Base-by-base conservation (phyloP, 106 monocot species). In the Allium fistulosum region DNA sequence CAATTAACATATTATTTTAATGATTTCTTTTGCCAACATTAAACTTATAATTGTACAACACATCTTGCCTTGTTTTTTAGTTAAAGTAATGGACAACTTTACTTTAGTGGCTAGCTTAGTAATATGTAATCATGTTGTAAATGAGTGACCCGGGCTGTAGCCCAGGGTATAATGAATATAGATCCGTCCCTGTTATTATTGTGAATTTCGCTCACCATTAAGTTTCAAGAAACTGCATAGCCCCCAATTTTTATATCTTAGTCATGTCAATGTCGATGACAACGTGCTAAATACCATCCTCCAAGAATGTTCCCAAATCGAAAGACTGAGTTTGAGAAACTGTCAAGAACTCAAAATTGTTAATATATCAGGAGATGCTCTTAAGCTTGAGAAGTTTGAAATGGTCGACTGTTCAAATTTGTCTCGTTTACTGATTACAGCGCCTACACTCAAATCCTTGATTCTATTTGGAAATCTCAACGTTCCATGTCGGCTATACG, bases 361-460 rank as follows among this genome's bases (percentile, higher is more conserved):
- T 6, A 13, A 7, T 28, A 13, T 68, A 7, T 26, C 68, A 26
- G 18, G 53, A 9, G 27, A 55, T 8, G 37, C 7, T 3, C 68
- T 68, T 27, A 27, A 17, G 53, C 51, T 11, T 15, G 28, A 53
- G 7, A 53, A 51, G 12, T 7, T 68, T 13, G 52, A 13, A 7
- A 49, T 28, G 18, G 6, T 48, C 17, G 46, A 9, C 5, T 28
- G 12, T 37, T 37, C 5, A 11, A 49, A 68, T 11, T 3, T 13
- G 12, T 26, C 2, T 0, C 1, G 0, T 4, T 13, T 68, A 9
- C 2, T 51, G 26, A 53, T 55, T 14, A 8, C 26, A 9, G 28
- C 68, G 14, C 77, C 78, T 4, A 70, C 65, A 10, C 82, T 82
- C 14, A 17, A 78, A 48, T 82, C 82, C 13, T 74, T 82, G 10